phyloP scores from a whole-genome alignment of 129 eudicot genomes.

The Pseudognaphalium luteoalbum region DNA sequence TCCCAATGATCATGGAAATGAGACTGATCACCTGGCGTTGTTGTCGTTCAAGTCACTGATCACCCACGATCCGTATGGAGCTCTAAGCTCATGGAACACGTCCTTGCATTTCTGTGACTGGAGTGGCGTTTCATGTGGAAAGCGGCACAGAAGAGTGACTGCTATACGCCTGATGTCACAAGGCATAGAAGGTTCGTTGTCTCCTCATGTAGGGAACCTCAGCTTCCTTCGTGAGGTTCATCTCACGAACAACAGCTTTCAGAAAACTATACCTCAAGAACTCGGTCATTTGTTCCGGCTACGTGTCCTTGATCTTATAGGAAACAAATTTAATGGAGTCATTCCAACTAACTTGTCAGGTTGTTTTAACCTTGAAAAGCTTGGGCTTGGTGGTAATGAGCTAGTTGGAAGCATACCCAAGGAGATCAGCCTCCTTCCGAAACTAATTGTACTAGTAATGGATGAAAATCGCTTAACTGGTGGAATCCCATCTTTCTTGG shows the following conservation, averaged over 20 bases:
- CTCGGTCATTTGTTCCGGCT: constrained; percentile 12
- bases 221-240: neutral
- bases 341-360: constrained; percentile 5
- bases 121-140: too few species aligned
- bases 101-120: too few species aligned
- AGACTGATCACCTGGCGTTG: neutral
- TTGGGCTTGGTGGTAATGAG: neutral
- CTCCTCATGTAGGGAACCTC: constrained; percentile 21
- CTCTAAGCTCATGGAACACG: too few species aligned
- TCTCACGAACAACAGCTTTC: constrained; percentile 11
- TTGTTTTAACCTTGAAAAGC: neutral
- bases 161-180: neutral
- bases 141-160: too few species aligned
- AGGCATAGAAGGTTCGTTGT: constrained; percentile 7
- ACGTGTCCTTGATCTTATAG: neutral
- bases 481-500: constrained; percentile 18
- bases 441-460: neutral
- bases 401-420: constrained; percentile 20
- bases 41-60: constrained; percentile 1
- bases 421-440: neutral
- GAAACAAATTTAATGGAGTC: neutral
- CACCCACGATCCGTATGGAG: too few species aligned
- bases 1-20: constrained; percentile 1
- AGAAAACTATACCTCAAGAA: constrained; percentile 9
- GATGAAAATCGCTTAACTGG: neutral